Evolutionary conservation across 441 rosid genomes (phyloP), one percentile per base, ranked within the genome.

Genomic region (Isatis lusitanica): DNA sequence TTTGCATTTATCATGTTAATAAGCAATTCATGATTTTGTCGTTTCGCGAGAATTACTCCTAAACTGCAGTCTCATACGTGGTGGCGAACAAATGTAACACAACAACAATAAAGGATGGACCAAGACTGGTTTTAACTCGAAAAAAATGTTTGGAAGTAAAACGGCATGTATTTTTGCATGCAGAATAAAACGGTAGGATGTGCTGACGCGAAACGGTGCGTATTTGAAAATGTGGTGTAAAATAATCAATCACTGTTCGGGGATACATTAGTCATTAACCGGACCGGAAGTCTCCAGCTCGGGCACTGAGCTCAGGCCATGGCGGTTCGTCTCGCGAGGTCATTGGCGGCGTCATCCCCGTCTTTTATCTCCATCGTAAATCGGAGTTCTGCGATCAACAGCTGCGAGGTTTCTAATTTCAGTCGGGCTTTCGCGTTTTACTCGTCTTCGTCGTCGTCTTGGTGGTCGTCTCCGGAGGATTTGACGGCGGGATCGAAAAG

Each of bases 301-400:
- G 39, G 59, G 59, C 71, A 48, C 68, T 69, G 81, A 66, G 70
- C 74, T n/a, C 70, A 63, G 66, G 71, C 78, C 66, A 85, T 85
- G 92, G 87, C 85, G 80, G 61, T 73, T 76, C 79, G 88, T 50
- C 68, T 86, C 30, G 81, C 59, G 36, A 79, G 88, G 73, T 74
- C 84, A 53, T 31, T 70, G 66, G 76, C 78, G 21, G 52, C 66
- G 31, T 64, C 75, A 33, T 60, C 80, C 1, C 36, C 46, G 3
- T 55, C 56, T 31, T 24, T n/a, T 16, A 4, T 35, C 11, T 13
- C 55, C 44, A 6, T 15, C 31, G 38, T 59, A 18, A 51, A 47
- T 44, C 62, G 46, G 13, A 64, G 26, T 7, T 78, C 70, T 65
- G 43, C 48, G 61, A 43, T 58, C 26, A 26, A 47, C 38, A 7